A percentile compares a stretch with the other conserved stretches of the same genome.
phyloP scores from a whole-genome alignment of 176 grass and related monocot genomes.

The Paspalum vaginatum region DNA sequence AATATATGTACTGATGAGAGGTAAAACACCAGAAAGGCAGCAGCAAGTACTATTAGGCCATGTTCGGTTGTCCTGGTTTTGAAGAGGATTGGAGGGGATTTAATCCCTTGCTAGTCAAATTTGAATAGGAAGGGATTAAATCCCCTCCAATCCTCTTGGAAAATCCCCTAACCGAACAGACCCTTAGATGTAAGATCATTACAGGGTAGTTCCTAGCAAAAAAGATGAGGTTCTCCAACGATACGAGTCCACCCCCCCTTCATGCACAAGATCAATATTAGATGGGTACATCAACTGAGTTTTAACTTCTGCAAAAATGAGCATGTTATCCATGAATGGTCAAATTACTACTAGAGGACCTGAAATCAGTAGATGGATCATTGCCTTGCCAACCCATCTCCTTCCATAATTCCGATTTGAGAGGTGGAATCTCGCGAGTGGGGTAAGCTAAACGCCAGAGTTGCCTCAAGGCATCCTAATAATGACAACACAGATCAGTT shows the following conservation, averaged over 20 bases:
- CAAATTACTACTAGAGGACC: constrained; percentile 48
- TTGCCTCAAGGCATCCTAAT: constrained; percentile 84
- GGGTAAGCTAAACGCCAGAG: constrained; percentile 88
- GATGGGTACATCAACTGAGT: constrained; percentile 25
- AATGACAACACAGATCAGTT: constrained; percentile 28
- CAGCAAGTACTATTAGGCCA: neutral
- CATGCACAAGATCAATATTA: constrained; percentile 20
- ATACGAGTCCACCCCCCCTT: constrained; percentile 90
- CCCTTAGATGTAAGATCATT: constrained; percentile 29
- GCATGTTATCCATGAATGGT: neutral
- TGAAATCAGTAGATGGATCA: constrained; percentile 97
- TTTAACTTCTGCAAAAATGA: constrained; percentile 13
- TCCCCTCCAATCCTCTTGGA: too few species aligned
- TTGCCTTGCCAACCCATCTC: constrained; percentile 99
- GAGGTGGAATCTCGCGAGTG: constrained; percentile 62
- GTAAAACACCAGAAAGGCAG: neutral
- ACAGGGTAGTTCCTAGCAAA: constrained; percentile 87
- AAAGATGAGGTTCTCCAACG: constrained; percentile 94
- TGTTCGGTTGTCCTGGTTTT: too few species aligned
- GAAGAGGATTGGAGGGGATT: too few species aligned
- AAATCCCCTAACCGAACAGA: too few species aligned
- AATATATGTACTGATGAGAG: neutral
- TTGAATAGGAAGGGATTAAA: too few species aligned
- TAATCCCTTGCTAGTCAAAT: too few species aligned
- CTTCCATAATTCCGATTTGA: constrained; percentile 98